A percentile compares a stretch with the other conserved stretches of the same genome.
phyloP scores from a whole-genome alignment of 192 early-diverging fungal species.

The Gamsiella multidivaricata region DNA sequence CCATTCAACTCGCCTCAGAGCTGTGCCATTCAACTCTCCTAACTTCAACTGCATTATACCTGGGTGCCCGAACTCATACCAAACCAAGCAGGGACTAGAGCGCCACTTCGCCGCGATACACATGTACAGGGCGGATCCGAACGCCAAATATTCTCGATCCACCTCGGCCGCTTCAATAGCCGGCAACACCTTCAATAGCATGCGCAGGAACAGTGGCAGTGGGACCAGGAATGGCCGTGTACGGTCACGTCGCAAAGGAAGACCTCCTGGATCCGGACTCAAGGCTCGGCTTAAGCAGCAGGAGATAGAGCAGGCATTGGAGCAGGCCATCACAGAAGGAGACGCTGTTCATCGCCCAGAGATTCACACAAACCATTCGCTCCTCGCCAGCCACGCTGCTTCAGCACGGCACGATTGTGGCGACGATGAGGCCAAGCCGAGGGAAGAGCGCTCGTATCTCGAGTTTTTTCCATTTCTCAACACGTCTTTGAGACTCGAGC shows the following conservation, averaged over 20 bases:
- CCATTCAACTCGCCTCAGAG: slow-evolving; percentile 5
- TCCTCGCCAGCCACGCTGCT: slow-evolving; percentile 18
- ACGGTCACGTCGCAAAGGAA: slow-evolving; percentile 33
- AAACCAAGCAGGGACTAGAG: slow-evolving; percentile 51
- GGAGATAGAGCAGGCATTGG: background rate
- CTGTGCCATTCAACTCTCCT: slow-evolving; percentile 21
- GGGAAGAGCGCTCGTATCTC: slow-evolving; percentile 86
- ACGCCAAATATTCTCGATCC: background rate
- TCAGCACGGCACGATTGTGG: slow-evolving; percentile 30
- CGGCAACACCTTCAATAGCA: too few relatives aligned
- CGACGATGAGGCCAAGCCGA: slow-evolving; percentile 66
- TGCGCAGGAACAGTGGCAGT: background rate
- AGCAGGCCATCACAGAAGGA: background rate
- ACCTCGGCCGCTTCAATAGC: background rate
- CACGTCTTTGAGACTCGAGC: slow-evolving; percentile 56
- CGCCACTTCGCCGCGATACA: slow-evolving; percentile 43
- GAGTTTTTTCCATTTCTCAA: slow-evolving; percentile 88
- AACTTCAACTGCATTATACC: slow-evolving; percentile 41
- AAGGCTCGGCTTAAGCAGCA: slow-evolving; percentile 25
- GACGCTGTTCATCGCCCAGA: background rate
- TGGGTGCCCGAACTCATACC: slow-evolving; percentile 43
- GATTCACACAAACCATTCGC: slow-evolving; percentile 17
- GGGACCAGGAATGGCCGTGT: slow-evolving; percentile 7
- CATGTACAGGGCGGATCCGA: slow-evolving; percentile 14
- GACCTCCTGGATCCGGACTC: slow-evolving; percentile 27